Base-by-base conservation (phyloP, 441 rosid species). In the Viola pubescens region DNA sequence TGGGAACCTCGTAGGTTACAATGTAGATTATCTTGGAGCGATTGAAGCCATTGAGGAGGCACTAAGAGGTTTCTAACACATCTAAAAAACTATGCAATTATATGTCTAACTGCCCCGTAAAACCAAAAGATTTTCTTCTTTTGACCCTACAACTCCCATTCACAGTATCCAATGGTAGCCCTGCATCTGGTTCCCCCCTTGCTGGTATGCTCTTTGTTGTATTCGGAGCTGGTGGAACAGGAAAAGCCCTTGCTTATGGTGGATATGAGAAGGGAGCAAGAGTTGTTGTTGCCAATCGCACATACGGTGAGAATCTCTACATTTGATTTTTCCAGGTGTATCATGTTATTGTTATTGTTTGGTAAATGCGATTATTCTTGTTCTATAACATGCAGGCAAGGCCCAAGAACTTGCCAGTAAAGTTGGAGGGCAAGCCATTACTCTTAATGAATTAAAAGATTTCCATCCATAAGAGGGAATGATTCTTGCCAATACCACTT, bases 401-500 rank as follows among this genome's bases (percentile, higher is more conserved):
- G 86, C 86, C 4, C 77, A 66, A 55, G 58, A 69, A 43, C 82
- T 83, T 56, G 88, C 88, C 52, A 50, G 56, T 9, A 73, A 62
- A 16, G 81, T 81, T 26, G 70, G 58, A 0, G 86, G 84, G 26
- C 79, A 79, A 64, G 86, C 81, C 61, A 62, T 12, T 12, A 67
- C 64, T 13, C 70, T 54, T 1, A 54, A 61, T 58, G 74, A 74
- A 54, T 34, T 83, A n/a, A 50, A 10, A 51, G 52, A 63, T 54
- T 77, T 83, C 63, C 70, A 56, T 37, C 81, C 84, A 2, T 75
- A 77, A 61, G 74, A 73, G 44, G 79, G 76, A 11, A 74, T 80
- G 43, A 73, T 83, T 65, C 85, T 83, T 45, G 86, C 86, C 10
- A 81, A 83, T 62, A 83, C 84, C 51, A 77, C 88, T 5, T 77